Evolutionary conservation across 257 asterid genomes (phyloP).

Genomic region (Galeopsis tetrahit): DNA sequence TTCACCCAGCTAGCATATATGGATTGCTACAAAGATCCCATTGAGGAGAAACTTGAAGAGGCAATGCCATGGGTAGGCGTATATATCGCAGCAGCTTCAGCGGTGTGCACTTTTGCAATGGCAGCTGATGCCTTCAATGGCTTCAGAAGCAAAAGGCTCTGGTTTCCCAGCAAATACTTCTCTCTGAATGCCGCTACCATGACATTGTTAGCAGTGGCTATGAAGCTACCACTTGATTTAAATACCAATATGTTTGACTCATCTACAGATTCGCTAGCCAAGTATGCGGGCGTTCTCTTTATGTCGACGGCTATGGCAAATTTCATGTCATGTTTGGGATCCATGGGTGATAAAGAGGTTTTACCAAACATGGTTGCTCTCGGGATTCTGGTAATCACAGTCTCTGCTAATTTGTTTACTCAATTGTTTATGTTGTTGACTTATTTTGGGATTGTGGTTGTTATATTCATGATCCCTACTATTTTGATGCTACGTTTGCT

Average conservation of each 20-base stretch:
- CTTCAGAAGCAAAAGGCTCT: constrained; percentile 31
- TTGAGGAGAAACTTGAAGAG: constrained; percentile 10
- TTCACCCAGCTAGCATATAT: too few relatives aligned
- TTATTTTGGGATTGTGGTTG: neutral
- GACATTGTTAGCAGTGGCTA: constrained; percentile 38
- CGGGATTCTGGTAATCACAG: constrained; percentile 24
- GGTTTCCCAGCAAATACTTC: constrained; percentile 43
- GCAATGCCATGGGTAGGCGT: constrained; percentile 37
- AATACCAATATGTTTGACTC: constrained; percentile 8
- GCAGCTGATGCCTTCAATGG: constrained; percentile 40
- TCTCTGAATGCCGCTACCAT: constrained; percentile 40
- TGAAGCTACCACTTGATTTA: constrained; percentile 46
- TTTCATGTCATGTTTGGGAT: constrained; percentile 35
- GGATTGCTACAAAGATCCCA: neutral
- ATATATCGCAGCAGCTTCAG: constrained; percentile 18
- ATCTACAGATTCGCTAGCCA: neutral
- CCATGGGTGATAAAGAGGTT: constrained; percentile 29
- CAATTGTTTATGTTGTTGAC: constrained; percentile 8
- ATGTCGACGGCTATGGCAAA: constrained; percentile 23
- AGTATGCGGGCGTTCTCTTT: constrained; percentile 16
- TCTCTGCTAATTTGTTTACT: constrained; percentile 20
- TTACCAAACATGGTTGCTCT: constrained; percentile 25
- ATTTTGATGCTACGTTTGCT: constrained; percentile 1
- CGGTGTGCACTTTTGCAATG: constrained; percentile 28
- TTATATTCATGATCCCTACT: neutral